Evolutionary conservation across 805 yeast genomes (phyloP).

Genomic region (Lachancea lanzarotensis): DNA sequence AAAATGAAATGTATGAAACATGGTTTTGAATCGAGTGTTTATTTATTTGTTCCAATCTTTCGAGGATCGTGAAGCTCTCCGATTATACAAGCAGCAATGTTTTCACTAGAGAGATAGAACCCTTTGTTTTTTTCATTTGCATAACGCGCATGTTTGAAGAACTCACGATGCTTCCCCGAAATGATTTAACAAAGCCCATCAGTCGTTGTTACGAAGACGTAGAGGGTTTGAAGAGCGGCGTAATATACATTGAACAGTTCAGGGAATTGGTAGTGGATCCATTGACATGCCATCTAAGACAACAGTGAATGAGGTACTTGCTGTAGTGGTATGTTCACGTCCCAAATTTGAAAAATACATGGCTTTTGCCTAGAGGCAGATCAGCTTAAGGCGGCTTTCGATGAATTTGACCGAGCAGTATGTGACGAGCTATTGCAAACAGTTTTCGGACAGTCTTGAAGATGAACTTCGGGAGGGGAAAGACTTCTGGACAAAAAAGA

Average conservation of each 20-base stretch:
- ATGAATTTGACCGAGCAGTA: not conserved
- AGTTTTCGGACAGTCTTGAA: not conserved
- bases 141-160: not conserved
- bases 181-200: not conserved
- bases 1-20: conserved; percentile 10
- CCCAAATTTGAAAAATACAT: not conserved
- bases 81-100: conserved; percentile 7
- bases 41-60: conserved; percentile 8
- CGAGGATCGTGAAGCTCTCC: conserved; percentile 11
- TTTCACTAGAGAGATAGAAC: conserved; percentile 4
- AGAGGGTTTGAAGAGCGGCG: not conserved
- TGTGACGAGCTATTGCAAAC: not conserved
- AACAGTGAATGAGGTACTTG: not conserved
- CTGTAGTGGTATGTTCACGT: not conserved
- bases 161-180: not conserved
- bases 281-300: not conserved
- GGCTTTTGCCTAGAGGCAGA: not conserved
- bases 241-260: not conserved
- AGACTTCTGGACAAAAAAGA: no score
- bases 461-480: no score
- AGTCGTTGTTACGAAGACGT: not conserved
- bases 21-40: conserved; percentile 1
- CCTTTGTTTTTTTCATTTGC: not conserved
- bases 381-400: not conserved
- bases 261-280: not conserved